Percentiles rank a stretch among this genome's conserved stretches.
Evolutionary conservation across 2,329 filamentous ascomycete species (phyloP).

Genomic region (Pseudohalonectria lignicola): DNA sequence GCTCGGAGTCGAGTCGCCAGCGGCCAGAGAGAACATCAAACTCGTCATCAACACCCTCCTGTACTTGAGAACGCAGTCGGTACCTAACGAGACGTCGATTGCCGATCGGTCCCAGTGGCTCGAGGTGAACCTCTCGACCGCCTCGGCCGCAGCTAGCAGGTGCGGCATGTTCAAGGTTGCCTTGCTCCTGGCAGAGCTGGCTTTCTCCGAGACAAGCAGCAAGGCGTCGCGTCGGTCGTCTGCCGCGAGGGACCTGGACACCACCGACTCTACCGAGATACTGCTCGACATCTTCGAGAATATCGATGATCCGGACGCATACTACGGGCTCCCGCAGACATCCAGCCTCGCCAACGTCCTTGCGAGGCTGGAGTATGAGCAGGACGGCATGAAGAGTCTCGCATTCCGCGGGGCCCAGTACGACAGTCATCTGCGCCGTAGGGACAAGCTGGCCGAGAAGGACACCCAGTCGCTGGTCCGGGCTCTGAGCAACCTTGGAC

Average conservation of each 20-base stretch:
- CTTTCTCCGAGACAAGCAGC: conserved; percentile 42
- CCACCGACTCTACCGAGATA: conserved; percentile 49
- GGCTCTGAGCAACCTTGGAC: conserved; percentile 68
- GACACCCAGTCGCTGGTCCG: conserved; percentile 64
- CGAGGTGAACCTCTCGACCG: conserved; percentile 63
- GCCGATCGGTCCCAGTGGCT: conserved; percentile 77
- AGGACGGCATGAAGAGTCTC: conserved; percentile 74
- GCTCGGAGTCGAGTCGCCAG: conserved; percentile 37
- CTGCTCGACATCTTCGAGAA: conserved; percentile 79
- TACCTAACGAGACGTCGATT: conserved; percentile 66
- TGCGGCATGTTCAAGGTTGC: conserved; percentile 86
- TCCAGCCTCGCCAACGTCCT: conserved; percentile 69
- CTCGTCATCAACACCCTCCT: conserved; percentile 70
- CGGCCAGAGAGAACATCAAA: conserved; percentile 51
- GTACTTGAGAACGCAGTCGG: conserved; percentile 74
- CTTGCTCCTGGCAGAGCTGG: conserved; percentile 70
- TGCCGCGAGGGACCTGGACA: conserved; percentile 27
- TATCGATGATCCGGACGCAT: conserved; percentile 91
- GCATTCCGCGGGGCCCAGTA: conserved; percentile 86
- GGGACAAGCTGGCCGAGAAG: conserved; percentile 36
- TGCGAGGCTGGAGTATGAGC: conserved; percentile 78
- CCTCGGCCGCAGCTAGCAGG: conserved; percentile 58
- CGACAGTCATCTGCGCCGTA: conserved; percentile 66
- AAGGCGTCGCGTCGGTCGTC: conserved; percentile 56
- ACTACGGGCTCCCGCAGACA: conserved; percentile 79